Evolutionary conservation across 1,139 yeast genomes (phyloP).

Genomic region (Yamadazyma diddensiae): DNA sequence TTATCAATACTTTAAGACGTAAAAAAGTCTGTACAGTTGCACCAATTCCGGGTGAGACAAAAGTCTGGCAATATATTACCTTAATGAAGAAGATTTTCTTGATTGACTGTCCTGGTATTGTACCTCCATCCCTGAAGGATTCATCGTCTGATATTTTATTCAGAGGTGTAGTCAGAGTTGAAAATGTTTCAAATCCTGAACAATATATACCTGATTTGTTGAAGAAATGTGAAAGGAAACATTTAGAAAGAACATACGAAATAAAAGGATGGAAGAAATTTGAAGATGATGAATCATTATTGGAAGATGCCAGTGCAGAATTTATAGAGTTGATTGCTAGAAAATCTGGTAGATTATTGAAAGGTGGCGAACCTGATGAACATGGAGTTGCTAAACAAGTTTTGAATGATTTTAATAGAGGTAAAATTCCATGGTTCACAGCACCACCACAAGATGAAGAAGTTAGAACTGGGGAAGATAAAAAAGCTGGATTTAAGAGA

Average conservation of each 20-base stretch:
- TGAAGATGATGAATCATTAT: constrained; percentile 37
- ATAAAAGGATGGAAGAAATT: constrained; percentile 79
- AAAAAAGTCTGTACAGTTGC: constrained; percentile 97
- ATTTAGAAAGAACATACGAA: constrained; percentile 93
- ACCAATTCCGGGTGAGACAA: constrained; percentile 98
- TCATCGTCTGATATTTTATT: constrained; percentile 90
- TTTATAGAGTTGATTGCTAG: constrained; percentile 89
- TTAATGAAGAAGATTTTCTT: constrained; percentile 92
- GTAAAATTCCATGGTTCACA: constrained; percentile 97
- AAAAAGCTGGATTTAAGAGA: constrained; percentile 51
- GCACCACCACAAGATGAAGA: constrained; percentile 80
- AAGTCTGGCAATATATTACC: constrained; percentile 98
- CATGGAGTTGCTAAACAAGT: constrained; percentile 88
- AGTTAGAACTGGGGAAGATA: constrained; percentile 52
- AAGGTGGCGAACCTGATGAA: constrained; percentile 98
- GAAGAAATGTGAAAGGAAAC: constrained; percentile 82
- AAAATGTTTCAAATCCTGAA: constrained; percentile 92
- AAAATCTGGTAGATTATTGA: constrained; percentile 85
- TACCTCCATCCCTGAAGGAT: constrained; percentile 90
- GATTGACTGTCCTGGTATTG: constrained; percentile 98
- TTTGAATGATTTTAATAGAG: constrained; percentile 92
- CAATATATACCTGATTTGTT: constrained; percentile 90
- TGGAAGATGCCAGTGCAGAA: constrained; percentile 63
- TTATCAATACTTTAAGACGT: constrained; percentile 87
- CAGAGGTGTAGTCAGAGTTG: constrained; percentile 97